A percentile compares a stretch with the other conserved stretches of the same genome.
phyloP scores from a whole-genome alignment of 129 eudicot genomes.

The Helianthus tuberosus region DNA sequence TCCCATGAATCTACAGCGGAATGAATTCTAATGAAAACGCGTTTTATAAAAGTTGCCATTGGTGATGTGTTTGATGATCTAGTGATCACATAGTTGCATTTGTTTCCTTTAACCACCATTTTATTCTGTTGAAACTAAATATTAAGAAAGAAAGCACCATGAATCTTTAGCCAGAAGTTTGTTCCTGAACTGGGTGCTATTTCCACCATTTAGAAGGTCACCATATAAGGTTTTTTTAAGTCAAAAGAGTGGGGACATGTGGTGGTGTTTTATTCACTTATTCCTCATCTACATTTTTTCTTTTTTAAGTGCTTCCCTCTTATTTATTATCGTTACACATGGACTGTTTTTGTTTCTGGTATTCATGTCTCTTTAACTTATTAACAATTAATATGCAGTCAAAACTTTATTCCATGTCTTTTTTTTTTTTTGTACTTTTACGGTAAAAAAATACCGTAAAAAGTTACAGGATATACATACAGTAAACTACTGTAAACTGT shows the following conservation, averaged over 20 bases:
- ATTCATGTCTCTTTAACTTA: conserved; percentile 1
- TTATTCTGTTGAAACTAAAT: conserved; percentile 26
- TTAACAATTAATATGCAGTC: not conserved
- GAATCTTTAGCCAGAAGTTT: conserved; percentile 33
- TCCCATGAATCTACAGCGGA: conserved; percentile 45
- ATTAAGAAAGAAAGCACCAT: conserved; percentile 31
- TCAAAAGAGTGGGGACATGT: conserved; percentile 32
- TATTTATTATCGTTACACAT: conserved; percentile 24
- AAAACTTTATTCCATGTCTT: not conserved
- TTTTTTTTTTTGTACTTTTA: not conserved
- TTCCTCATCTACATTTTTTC: conserved; percentile 35
- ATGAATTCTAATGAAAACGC: conserved; percentile 25
- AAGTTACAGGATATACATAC: not conserved
- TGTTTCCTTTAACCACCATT: conserved; percentile 29
- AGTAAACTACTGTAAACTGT: no score
- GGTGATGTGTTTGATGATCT: conserved; percentile 37
- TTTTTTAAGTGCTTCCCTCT: conserved; percentile 26
- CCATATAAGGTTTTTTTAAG: conserved; percentile 13
- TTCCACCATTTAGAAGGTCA: conserved; percentile 37
- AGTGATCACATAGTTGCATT: conserved; percentile 25
- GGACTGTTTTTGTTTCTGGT: conserved; percentile 21
- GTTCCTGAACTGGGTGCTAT: conserved; percentile 34
- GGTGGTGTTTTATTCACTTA: conserved; percentile 34
- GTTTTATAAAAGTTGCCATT: conserved; percentile 39
- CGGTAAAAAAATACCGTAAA: not conserved